Base-by-base conservation (phyloP, 768 basidiomycete species). In the Mycena olivaceomarginata region DNA sequence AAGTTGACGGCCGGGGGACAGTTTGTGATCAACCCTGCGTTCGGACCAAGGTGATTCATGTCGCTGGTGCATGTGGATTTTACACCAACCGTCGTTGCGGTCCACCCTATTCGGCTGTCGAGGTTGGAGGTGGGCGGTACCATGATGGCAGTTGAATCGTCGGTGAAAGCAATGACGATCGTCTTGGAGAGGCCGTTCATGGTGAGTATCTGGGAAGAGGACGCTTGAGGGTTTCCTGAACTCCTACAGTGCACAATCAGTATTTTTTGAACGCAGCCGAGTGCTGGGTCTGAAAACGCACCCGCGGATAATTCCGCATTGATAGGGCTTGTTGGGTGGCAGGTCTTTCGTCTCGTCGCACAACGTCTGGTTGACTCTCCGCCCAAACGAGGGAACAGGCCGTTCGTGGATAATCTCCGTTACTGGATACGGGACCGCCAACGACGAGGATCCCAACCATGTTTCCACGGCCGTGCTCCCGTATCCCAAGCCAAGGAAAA, bases 121-220 rank as follows among this genome's bases (percentile, higher is more conserved):
- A 39, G 20, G 16, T 2, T 5, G 46, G 18, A 6, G 1, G 57
- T 16, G n/a, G 75, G 63, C 2, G 73, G 73, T 1, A 76, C 75
- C 53, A 76, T 76, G 56, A 76, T 71, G 10, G 75, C 75, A 4
- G 75, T 76, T 5, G 56, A 56, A n/a, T 70, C 75, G 53, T 70
- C 41, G 51, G 75, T 76, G 56, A 76, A 48, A 3, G 69, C 64
- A 40, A 75, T 59, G 25, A 45, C 39, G 13, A 31, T 70, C 4
- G 22, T 48, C 0, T 22, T 9, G 11, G 75, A 76, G 1, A 76
- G 0, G 51, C 64, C 69, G 25, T 70, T 76, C 75, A 70, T 66
- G 15, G 63, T 46, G 20, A 65, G 63, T 6, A 70, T 39, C 2
- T 25, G 51, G 9, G 2, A 2, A 1, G 69, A 46, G 0, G 4